These are phyloP conservation scores for Endoconidiophora laricicola DNA, from an alignment of 2,329 filamentous ascomycete species.

Conservation along the genomic window DNA sequence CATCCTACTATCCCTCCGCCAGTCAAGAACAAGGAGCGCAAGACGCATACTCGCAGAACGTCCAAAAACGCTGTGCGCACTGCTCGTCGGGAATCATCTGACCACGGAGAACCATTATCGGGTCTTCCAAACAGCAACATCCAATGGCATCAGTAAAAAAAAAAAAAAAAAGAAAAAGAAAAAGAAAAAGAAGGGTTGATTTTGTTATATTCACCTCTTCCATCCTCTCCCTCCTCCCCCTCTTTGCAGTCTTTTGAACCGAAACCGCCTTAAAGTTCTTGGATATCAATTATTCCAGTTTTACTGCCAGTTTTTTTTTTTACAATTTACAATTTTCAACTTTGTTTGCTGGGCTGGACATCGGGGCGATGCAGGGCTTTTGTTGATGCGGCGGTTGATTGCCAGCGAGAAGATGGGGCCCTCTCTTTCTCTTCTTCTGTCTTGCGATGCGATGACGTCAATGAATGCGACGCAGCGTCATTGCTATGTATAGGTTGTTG, in stretches of 20 bases:
- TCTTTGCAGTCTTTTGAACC: too few relatives aligned
- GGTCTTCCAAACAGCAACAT: background rate
- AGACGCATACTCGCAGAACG: slow-evolving; percentile 1
- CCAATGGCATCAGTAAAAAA: background rate
- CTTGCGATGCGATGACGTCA: background rate
- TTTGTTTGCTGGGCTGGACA: too few relatives aligned
- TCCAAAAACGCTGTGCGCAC: background rate
- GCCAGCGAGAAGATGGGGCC: too few relatives aligned
- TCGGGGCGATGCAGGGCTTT: too few relatives aligned
- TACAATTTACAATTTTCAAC: too few relatives aligned
- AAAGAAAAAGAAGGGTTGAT: background rate
- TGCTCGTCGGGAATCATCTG: background rate
- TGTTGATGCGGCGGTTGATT: background rate
- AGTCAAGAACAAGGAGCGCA: slow-evolving; percentile 31
- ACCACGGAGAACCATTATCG: background rate
- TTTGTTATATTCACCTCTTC: background rate
- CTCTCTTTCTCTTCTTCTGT: background rate
- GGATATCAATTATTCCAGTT: too few relatives aligned
- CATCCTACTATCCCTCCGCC: slow-evolving; percentile 76
- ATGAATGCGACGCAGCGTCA: too few relatives aligned
- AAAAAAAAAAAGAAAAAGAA: too few relatives aligned
- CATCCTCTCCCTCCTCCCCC: too few relatives aligned
- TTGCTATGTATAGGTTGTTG: background rate
- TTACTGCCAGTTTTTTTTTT: too few relatives aligned
- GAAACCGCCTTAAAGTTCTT: too few relatives aligned